Evolutionary conservation across 495 filamentous ascomycete genomes (phyloP).

Genomic region (Hamigera avellanea): DNA sequence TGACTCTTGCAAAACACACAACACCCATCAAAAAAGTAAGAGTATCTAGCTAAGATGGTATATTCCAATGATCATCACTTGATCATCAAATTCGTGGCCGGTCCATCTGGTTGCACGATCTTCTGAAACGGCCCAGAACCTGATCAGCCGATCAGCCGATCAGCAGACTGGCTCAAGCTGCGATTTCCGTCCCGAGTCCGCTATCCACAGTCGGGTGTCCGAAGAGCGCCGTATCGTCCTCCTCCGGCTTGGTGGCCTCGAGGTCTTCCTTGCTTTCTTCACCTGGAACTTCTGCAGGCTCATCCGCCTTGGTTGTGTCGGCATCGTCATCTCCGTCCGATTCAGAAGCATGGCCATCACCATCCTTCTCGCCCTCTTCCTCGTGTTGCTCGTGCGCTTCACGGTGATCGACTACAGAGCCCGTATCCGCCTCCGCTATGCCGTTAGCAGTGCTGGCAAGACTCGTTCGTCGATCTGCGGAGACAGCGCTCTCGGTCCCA

Average conservation of each 20-base stretch:
- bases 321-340: conserved; percentile 3
- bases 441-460: conserved; percentile 33
- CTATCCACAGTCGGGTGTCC: conserved; percentile 27
- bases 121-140: no score
- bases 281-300: conserved; percentile 2
- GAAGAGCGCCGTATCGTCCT: conserved; percentile 24
- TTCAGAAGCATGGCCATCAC: conserved; percentile 7
- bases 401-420: neutral
- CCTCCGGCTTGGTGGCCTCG: conserved; percentile 15
- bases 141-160: no score
- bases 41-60: no score
- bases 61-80: no score
- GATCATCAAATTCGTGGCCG: no score
- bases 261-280: conserved; percentile 20
- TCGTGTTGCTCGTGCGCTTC: conserved; percentile 9
- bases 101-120: no score
- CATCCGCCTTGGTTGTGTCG: neutral
- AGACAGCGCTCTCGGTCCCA: conserved; percentile 36
- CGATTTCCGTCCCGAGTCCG: conserved; percentile 32
- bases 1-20: conserved; percentile 8
- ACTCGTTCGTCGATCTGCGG: conserved; percentile 37
- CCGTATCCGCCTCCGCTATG: conserved; percentile 12
- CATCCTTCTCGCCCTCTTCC: conserved; percentile 8
- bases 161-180: conserved; percentile 7
- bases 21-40: neutral